Evolutionary conservation across 805 yeast genomes (phyloP).

Genomic region (Myxozyma monticola): DNA sequence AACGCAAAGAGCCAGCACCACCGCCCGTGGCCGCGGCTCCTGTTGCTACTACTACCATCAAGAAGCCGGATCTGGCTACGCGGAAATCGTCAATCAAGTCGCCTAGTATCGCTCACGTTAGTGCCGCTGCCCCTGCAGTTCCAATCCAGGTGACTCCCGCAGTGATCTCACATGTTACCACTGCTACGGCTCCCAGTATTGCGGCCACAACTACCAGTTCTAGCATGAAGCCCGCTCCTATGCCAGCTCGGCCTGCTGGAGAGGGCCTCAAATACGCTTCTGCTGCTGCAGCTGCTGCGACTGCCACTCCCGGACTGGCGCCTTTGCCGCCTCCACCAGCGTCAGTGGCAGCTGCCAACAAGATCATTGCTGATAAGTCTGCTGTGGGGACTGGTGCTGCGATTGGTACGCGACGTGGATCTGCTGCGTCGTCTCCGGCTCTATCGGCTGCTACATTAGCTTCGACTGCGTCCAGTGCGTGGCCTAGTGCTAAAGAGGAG

Average conservation of each 20-base stretch:
- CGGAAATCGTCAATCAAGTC: slow-evolving; percentile 22
- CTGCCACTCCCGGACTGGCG: slow-evolving; percentile 31
- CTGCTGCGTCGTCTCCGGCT: slow-evolving; percentile 30
- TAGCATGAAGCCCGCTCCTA: slow-evolving; percentile 51
- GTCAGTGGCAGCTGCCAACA: slow-evolving; percentile 28
- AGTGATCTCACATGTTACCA: slow-evolving; percentile 16
- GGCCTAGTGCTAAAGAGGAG: slow-evolving; percentile 10
- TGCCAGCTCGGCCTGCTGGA: slow-evolving; percentile 54
- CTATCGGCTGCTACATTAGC: slow-evolving; percentile 24
- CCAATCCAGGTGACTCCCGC: slow-evolving; percentile 30
- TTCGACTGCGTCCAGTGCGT: slow-evolving; percentile 16
- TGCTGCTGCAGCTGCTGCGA: slow-evolving; percentile 38
- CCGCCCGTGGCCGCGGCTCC: neutral
- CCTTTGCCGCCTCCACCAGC: slow-evolving; percentile 32
- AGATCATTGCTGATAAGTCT: slow-evolving; percentile 28
- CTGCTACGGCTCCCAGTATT: neutral
- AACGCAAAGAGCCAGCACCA: slow-evolving; percentile 11
- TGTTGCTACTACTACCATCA: slow-evolving; percentile 26
- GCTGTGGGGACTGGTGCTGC: slow-evolving; percentile 17
- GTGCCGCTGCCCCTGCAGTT: slow-evolving; percentile 29
- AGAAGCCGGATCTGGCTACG: slow-evolving; percentile 16
- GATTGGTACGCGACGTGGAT: neutral
- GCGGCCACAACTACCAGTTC: slow-evolving; percentile 1
- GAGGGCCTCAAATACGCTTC: slow-evolving; percentile 50
- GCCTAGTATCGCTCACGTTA: slow-evolving; percentile 30